Conservation (phyloP, 2,329 filamentous ascomycete genomes). For the Thermomyces lanuginosus region DNA sequence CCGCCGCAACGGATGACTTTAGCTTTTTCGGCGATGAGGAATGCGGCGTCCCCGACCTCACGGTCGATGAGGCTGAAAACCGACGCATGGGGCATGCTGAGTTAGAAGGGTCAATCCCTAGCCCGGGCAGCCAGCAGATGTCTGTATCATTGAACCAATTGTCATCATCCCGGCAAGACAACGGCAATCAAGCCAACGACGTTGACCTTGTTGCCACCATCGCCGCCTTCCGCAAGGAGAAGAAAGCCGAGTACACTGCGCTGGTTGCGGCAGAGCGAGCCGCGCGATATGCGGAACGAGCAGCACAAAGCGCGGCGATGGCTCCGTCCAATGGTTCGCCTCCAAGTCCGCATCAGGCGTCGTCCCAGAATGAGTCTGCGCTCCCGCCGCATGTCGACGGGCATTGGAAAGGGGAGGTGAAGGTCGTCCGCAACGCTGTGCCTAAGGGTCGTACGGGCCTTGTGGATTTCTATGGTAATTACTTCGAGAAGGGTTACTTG, state of each 20-base stretch:
- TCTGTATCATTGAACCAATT: no score
- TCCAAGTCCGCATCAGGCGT: neutral
- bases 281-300: slow-evolving; percentile 10
- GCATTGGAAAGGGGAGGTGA: slow-evolving; percentile 44
- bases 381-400: slow-evolving; percentile 35
- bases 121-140: no score
- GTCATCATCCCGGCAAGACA: no score
- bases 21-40: slow-evolving; percentile 45
- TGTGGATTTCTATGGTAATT: slow-evolving; percentile 38
- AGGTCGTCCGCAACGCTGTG: slow-evolving; percentile 34
- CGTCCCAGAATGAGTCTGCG: slow-evolving; percentile 3
- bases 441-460: slow-evolving; percentile 26
- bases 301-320: no score
- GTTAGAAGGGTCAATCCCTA: slow-evolving; percentile 32
- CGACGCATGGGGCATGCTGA: slow-evolving; percentile 27
- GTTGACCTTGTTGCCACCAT: slow-evolving; percentile 41
- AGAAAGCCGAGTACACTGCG: slow-evolving; percentile 34
- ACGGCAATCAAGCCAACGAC: no score
- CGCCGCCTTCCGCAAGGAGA: slow-evolving; percentile 37
- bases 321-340: neutral
- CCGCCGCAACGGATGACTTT: slow-evolving; percentile 43
- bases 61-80: slow-evolving; percentile 26
- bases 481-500: slow-evolving; percentile 36
- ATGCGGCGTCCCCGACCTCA: slow-evolving; percentile 27
- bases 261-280: slow-evolving; percentile 13